A percentile compares a stretch with the other conserved stretches of the same genome.
phyloP scores from a whole-genome alignment of 139 green algal genomes.

The Tetraselmis striata region DNA sequence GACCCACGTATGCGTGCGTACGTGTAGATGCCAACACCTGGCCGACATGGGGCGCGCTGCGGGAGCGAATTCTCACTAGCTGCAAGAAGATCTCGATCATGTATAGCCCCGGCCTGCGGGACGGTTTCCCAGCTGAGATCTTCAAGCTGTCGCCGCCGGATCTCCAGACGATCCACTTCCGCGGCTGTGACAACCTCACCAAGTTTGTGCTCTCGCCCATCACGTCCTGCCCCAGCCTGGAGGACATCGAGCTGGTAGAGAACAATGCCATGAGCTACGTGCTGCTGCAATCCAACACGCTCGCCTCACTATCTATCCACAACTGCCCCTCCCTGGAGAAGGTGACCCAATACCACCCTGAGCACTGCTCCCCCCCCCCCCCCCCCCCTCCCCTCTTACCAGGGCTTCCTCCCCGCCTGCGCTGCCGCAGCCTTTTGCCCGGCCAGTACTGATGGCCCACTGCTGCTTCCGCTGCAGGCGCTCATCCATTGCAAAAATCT shows the following conservation, averaged over 20 bases:
- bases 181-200: slow-evolving; percentile 49
- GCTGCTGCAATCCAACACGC: slow-evolving; percentile 52
- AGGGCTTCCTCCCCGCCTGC: too few species aligned
- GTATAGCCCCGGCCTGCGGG: slow-evolving; percentile 48
- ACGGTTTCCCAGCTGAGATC: slow-evolving; percentile 65
- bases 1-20: background rate
- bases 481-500: slow-evolving; percentile 68
- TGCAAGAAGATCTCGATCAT: slow-evolving; percentile 60
- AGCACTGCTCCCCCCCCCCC: too few species aligned
- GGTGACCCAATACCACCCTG: too few species aligned
- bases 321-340: slow-evolving; percentile 49
- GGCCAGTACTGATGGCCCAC: too few species aligned
- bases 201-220: slow-evolving; percentile 57
- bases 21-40: slow-evolving; percentile 63
- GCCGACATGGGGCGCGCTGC: slow-evolving; percentile 68
- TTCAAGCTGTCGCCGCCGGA: slow-evolving; percentile 66
- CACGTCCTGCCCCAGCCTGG: slow-evolving; percentile 54
- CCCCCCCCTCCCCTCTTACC: too few species aligned
- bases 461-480: slow-evolving; percentile 30
- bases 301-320: slow-evolving; percentile 42
- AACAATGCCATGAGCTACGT: slow-evolving; percentile 56
- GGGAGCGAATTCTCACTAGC: slow-evolving; percentile 58
- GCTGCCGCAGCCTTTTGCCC: too few species aligned
- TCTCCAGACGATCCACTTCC: slow-evolving; percentile 43
- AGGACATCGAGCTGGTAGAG: slow-evolving; percentile 40